Percentiles rank a stretch among this genome's conserved stretches.
Evolutionary conservation across 257 asterid genomes (phyloP).

Genomic region (Ophiorrhiza pumila): DNA sequence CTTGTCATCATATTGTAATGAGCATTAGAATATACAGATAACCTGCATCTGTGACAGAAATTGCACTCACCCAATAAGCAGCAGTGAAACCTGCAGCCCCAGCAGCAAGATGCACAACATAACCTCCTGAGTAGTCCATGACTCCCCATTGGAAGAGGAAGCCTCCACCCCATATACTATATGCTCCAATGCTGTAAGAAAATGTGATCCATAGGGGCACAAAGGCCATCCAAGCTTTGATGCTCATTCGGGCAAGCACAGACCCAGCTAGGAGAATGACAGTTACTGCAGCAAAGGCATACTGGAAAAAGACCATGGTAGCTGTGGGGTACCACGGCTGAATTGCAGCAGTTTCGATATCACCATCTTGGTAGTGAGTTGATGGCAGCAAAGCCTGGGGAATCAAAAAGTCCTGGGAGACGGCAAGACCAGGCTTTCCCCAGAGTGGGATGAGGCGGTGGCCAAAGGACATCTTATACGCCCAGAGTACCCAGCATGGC

Average conservation of each 20-base stretch:
- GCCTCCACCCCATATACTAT: conserved; percentile 88
- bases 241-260: conserved; percentile 72
- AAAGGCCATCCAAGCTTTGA: conserved; percentile 86
- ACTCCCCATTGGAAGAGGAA: conserved; percentile 84
- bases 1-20: neutral
- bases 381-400: conserved; percentile 40
- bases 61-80: conserved; percentile 61
- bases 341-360: conserved; percentile 37
- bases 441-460: conserved; percentile 67
- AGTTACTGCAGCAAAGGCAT: conserved; percentile 75
- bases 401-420: conserved; percentile 42
- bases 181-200: conserved; percentile 74
- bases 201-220: conserved; percentile 80
- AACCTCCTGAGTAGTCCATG: conserved; percentile 87
- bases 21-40: neutral
- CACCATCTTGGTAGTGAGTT: conserved; percentile 46
- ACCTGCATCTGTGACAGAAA: neutral
- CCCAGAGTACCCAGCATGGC: conserved; percentile 68
- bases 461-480: conserved; percentile 68
- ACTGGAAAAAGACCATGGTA: conserved; percentile 71
- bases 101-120: conserved; percentile 77
- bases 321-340: conserved; percentile 61
- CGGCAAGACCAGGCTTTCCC: conserved; percentile 60
- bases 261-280: conserved; percentile 68
- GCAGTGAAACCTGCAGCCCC: conserved; percentile 87